These are phyloP conservation scores for Ensete ventricosum DNA, from an alignment of 176 grass and related monocot species.

Conservation along the genomic window DNA sequence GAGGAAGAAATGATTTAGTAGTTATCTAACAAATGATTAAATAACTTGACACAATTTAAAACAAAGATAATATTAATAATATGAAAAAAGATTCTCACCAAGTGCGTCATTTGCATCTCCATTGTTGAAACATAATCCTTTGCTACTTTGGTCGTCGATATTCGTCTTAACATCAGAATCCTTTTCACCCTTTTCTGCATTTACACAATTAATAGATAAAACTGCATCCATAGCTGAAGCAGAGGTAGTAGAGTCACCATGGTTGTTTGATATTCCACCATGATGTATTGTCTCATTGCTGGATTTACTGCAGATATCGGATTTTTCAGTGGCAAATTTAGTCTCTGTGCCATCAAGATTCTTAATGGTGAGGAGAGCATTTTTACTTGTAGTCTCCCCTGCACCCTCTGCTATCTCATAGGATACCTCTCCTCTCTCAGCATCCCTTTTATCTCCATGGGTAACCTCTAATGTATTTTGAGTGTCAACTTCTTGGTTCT, in stretches of 20 bases:
- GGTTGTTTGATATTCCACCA: not conserved
- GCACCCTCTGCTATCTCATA: conserved; percentile 17
- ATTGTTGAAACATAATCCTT: conserved; percentile 12
- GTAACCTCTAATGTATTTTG: conserved; percentile 17
- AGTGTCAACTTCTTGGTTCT: conserved; percentile 12
- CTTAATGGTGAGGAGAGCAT: conserved; percentile 9
- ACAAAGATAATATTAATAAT: not conserved
- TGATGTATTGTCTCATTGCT: not conserved
- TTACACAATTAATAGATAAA: not conserved
- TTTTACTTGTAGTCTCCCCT: not conserved
- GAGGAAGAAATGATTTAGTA: not conserved
- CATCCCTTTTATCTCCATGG: conserved; percentile 25
- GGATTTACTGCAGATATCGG: not conserved
- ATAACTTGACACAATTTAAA: not conserved
- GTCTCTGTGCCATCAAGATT: conserved; percentile 2
- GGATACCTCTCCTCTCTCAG: conserved; percentile 25
- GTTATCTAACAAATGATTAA: not conserved
- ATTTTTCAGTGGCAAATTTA: not conserved
- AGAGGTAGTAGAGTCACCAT: not conserved
- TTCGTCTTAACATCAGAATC: conserved; percentile 17
- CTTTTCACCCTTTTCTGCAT: not conserved
- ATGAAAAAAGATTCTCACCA: conserved; percentile 11
- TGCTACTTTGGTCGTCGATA: not conserved
- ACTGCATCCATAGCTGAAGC: conserved; percentile 5
- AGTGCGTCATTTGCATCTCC: conserved; percentile 11